Evolutionary conservation across 345 rosid species (phyloP).

Genomic region (Eucalyptus cloeziana): DNA sequence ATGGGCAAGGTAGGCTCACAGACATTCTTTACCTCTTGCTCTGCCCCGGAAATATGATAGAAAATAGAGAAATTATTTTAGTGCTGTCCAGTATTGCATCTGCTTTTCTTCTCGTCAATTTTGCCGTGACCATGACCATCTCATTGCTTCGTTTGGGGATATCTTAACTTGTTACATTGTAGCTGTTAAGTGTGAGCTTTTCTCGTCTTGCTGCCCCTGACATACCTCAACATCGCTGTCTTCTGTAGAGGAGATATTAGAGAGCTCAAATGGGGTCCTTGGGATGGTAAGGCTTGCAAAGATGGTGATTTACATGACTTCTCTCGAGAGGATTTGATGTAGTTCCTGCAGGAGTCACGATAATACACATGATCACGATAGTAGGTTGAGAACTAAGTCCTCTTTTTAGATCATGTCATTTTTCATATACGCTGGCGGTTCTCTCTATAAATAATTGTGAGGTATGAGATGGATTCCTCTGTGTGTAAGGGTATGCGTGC

Average conservation of each 20-base stretch:
- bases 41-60: not conserved
- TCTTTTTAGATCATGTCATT: not conserved
- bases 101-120: not conserved
- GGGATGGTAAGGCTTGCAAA: not conserved
- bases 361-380: not conserved
- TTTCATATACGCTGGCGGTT: not conserved
- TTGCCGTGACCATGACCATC: no score
- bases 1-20: not conserved
- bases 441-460: not conserved
- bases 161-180: not conserved
- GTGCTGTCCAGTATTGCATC: not conserved
- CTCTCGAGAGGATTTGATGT: not conserved
- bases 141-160: not conserved
- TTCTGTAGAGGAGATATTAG: slow-evolving; percentile 27
- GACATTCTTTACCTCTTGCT: not conserved
- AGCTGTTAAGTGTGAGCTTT: not conserved
- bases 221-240: not conserved
- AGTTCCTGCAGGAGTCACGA: not conserved
- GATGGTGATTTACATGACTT: not conserved
- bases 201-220: not conserved
- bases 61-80: not conserved
- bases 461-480: not conserved
- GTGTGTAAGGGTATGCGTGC: fast-evolving
- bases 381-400: not conserved
- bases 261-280: not conserved